Percentiles rank a stretch among this genome's conserved stretches.
These are phyloP conservation scores for Nepenthes mirabilis DNA, from an alignment of 148 eudicot species.

Conservation along the genomic window DNA sequence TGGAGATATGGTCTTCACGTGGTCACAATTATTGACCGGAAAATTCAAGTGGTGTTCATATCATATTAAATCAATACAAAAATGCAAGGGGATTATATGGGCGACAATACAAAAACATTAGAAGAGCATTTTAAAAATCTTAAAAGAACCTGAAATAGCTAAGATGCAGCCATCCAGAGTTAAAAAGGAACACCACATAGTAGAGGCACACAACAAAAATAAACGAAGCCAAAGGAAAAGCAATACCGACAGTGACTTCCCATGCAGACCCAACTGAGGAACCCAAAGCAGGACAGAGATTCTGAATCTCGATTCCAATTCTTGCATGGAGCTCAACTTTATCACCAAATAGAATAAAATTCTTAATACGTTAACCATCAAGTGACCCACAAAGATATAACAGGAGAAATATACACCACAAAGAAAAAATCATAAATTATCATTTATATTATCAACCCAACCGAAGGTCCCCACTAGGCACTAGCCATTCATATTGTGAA, in stretches of 20 bases:
- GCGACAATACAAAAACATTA: not conserved
- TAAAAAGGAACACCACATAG: conserved; percentile 1
- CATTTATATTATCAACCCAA: no score
- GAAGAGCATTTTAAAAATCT: conserved; percentile 6
- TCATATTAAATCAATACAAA: not conserved
- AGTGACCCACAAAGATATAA: no score
- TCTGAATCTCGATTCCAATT: conserved; percentile 3
- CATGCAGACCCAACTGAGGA: conserved; percentile 13
- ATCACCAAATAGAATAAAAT: no score
- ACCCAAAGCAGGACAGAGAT: conserved; percentile 6
- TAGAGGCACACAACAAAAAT: conserved; percentile 7
- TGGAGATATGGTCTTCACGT: no score
- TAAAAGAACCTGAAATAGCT: conserved; percentile 4
- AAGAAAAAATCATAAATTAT: no score
- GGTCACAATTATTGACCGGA: no score
- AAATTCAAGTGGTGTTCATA: not conserved
- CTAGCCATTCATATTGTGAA: no score
- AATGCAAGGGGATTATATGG: not conserved
- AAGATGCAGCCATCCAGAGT: conserved; percentile 6
- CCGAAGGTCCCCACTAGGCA: no score
- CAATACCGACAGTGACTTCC: conserved; percentile 8
- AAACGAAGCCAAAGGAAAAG: conserved; percentile 7
- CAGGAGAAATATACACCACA: no score
- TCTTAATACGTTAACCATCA: no score
- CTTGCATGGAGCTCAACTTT: not conserved